Base-by-base conservation (phyloP, 2,329 filamentous ascomycete species). In the Trichoderma atroviride region DNA sequence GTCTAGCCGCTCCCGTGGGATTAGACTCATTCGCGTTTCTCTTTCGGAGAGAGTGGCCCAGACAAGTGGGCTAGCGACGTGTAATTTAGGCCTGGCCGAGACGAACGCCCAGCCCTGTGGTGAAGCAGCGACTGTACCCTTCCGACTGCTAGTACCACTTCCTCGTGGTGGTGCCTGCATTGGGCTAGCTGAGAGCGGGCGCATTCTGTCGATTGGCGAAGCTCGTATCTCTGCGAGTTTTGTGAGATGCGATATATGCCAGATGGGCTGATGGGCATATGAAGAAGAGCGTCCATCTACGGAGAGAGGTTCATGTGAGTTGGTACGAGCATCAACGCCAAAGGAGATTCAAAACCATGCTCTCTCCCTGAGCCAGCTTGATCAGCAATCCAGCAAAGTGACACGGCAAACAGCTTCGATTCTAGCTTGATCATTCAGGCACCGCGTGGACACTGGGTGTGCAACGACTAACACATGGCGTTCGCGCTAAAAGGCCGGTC, bases 121-220 rank as follows among this genome's bases (percentile, higher is more conserved):
- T 60, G 22, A 59, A 35, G n/a, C 31, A 14, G 19, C 53, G 61
- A 40, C 56, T 60, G 22, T 43, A 19, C 40, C 40, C 14, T 55
- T 31, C 19, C 19, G 19, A 22, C 31, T 57, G 16, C 55, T 57
- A 57, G 55, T 27, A 53, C 29, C 50, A 37, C 22, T 24, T 55
- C 19, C 16, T 50, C 53, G 59, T 40, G 61, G 65, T 40, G 68
- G 68, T 69, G 68, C 68, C 68, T 69, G 61, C 68, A 69, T 69
- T 60, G 61, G 68, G 50, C 61, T 59, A 47, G 29, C 27, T 50
- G 43, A 47, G 35, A 59, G 60, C 47, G 55, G 55, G 55, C 55
- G 61, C 53, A 60, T 43, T 27, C 40, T 43, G 19, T 35, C 65
- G 31, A 50, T 22, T 27, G 13, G 40, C 40, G 37, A 57, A 66